A percentile compares a stretch with the other conserved stretches of the same genome.
Evolutionary conservation across 352 stramenopile genomes (phyloP).

Genomic region (Phytophthora pluvialis): DNA sequence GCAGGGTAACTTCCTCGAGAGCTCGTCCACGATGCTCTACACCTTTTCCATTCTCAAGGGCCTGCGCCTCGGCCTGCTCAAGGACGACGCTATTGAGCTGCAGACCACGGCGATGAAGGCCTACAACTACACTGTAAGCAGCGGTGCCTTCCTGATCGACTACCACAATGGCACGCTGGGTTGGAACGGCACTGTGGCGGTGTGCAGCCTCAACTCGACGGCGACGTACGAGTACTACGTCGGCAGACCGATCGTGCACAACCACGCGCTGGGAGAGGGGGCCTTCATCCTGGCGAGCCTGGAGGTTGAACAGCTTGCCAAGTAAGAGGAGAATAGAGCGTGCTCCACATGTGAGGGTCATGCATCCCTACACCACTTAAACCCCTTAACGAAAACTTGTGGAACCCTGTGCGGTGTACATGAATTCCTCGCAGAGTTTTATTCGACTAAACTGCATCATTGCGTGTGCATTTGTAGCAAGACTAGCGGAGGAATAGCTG

Average conservation of each 20-base stretch:
- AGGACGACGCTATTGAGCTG: slow-evolving; percentile 14
- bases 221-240: slow-evolving; percentile 40
- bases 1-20: slow-evolving; percentile 39
- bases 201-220: slow-evolving; percentile 39
- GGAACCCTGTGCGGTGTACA: too few species aligned
- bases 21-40: slow-evolving; percentile 41
- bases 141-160: slow-evolving; percentile 26
- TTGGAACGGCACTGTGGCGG: slow-evolving; percentile 35
- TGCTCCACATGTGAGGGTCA: too few species aligned
- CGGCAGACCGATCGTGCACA: slow-evolving; percentile 26
- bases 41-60: slow-evolving; percentile 41
- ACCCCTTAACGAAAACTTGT: too few species aligned
- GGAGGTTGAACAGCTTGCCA: slow-evolving; percentile 28
- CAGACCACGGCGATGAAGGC: slow-evolving; percentile 19
- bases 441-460: too few species aligned
- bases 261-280: slow-evolving; percentile 31
- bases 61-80: slow-evolving; percentile 33
- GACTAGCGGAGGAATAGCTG: too few species aligned
- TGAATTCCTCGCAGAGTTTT: too few species aligned
- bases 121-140: slow-evolving; percentile 33
- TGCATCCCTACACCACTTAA: too few species aligned
- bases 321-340: slow-evolving; percentile 12
- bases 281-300: slow-evolving; percentile 34
- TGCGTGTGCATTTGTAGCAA: too few species aligned
- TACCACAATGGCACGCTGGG: slow-evolving; percentile 25